Evolutionary conservation across 2,329 filamentous ascomycete genomes (phyloP).

Genomic region (Diaporthe eres): DNA sequence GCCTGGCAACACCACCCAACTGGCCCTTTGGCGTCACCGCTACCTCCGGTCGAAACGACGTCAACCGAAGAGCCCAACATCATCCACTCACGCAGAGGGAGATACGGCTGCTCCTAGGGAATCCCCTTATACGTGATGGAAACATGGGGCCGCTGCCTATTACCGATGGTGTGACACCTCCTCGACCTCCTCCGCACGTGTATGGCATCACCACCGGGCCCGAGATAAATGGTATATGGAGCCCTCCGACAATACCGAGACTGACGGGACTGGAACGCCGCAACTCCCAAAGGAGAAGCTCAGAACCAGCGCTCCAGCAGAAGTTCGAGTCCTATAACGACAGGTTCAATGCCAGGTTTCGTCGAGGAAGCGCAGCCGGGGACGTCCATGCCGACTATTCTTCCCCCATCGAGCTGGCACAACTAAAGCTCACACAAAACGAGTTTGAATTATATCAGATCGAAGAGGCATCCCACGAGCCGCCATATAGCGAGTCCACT

Average conservation of each 20-base stretch:
- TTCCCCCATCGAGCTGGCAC: slow-evolving; percentile 2
- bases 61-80: neutral
- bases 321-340: neutral
- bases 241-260: neutral
- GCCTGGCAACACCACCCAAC: neutral
- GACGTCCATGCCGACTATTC: neutral
- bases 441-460: neutral
- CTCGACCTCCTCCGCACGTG: neutral
- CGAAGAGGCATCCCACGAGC: neutral
- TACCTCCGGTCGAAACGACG: too few species aligned
- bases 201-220: neutral
- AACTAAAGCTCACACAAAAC: neutral
- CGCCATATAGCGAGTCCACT: neutral
- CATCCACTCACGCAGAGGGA: neutral
- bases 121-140: neutral
- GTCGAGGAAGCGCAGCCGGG: neutral
- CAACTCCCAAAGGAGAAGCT: neutral
- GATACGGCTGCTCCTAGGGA: neutral
- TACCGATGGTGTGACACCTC: neutral
- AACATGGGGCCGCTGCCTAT: neutral
- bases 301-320: too few species aligned
- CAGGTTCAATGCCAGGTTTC: neutral
- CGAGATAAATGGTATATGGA: too few species aligned
- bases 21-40: neutral
- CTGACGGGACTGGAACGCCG: neutral